A percentile compares a stretch with the other conserved stretches of the same genome.
Conservation (phyloP, 2,329 filamentous ascomycete genomes). For the Ophiostoma australiae region DNA sequence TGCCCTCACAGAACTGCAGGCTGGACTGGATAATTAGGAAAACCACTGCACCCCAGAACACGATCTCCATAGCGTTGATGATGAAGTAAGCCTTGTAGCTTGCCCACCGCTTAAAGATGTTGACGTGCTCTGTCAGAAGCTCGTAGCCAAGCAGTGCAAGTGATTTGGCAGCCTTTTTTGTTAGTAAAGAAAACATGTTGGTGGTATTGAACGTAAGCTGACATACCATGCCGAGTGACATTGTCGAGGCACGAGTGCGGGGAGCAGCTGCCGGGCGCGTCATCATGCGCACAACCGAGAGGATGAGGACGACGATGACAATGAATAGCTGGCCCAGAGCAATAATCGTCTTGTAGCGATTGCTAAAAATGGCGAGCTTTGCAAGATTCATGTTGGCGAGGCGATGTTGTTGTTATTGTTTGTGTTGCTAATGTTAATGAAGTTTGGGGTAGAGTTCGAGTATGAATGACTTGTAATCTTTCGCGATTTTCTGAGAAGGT, state of each 20-base stretch:
- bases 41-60: background rate
- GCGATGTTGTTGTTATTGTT: background rate
- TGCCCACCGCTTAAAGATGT: background rate
- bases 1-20: background rate
- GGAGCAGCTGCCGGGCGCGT: background rate
- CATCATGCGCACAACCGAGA: background rate
- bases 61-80: background rate
- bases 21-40: background rate
- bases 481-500: no score
- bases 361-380: background rate
- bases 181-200: background rate
- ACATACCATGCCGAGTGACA: slow-evolving; percentile 1
- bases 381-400: background rate
- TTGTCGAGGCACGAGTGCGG: background rate
- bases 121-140: background rate
- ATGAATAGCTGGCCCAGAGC: background rate
- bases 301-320: background rate
- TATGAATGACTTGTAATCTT: background rate
- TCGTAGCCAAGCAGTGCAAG: background rate
- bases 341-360: background rate
- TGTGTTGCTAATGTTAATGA: background rate
- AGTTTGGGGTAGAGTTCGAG: background rate
- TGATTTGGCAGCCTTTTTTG: background rate
- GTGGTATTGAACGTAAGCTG: background rate
- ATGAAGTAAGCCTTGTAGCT: background rate